Evolutionary conservation across 306 rosid species (phyloP).

Genomic region (Trifolium dubium): DNA sequence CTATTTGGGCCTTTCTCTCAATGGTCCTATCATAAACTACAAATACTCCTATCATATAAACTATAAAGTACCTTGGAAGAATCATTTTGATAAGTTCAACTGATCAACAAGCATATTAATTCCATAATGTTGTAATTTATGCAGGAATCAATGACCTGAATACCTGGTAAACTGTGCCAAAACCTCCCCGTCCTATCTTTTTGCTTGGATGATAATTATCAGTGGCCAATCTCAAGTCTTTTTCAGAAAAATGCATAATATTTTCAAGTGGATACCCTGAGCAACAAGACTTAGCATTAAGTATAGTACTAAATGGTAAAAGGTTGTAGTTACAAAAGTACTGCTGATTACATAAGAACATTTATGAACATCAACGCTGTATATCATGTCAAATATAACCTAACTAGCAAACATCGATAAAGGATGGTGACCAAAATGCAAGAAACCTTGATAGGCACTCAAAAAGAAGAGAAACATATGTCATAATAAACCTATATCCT

Average conservation of each 20-base stretch:
- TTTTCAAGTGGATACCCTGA: slow-evolving; percentile 67
- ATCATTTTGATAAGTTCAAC: slow-evolving; percentile 26
- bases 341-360: slow-evolving; percentile 10
- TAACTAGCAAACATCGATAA: slow-evolving; percentile 22
- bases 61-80: slow-evolving; percentile 32
- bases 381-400: slow-evolving; percentile 1
- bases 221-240: slow-evolving; percentile 77
- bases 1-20: background rate
- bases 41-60: background rate
- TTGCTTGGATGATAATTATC: slow-evolving; percentile 70
- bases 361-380: slow-evolving; percentile 18
- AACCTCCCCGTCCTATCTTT: slow-evolving; percentile 94
- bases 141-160: slow-evolving; percentile 8
- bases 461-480: background rate
- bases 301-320: slow-evolving; percentile 14
- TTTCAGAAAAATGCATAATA: slow-evolving; percentile 60
- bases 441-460: background rate
- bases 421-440: background rate
- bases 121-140: slow-evolving; percentile 34
- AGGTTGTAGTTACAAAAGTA: slow-evolving; percentile 25
- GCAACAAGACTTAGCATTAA: slow-evolving; percentile 43
- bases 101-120: slow-evolving; percentile 33
- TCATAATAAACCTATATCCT: slow-evolving; percentile 8
- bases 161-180: slow-evolving; percentile 95
- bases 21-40: background rate